Evolutionary conservation across 495 filamentous ascomycete genomes (phyloP), one percentile per base, ranked within the genome.

Genomic region (Hypoxylon crocopeplum): DNA sequence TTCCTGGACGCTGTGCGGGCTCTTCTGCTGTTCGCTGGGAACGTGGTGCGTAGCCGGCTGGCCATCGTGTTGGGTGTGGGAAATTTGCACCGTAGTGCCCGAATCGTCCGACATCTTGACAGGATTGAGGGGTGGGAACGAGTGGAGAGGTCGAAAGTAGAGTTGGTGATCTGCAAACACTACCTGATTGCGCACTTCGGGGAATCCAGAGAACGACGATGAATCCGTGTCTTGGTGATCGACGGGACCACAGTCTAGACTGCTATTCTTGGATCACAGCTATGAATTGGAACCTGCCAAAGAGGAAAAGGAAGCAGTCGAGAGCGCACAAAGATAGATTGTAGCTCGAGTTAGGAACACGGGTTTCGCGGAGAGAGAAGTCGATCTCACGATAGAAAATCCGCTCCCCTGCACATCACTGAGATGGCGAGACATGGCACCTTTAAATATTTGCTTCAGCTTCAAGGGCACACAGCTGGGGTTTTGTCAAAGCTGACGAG

Each of bases 51-150:
- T 37, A 17, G 39, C 32, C 5, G 25, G 38, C 13, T 59, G 56
- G 17, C 50, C 61, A 30, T 54, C 19, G 17, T 42, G 47, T 3
- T 56, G 51, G 37, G 41, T 15, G 30, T 54, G 34, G 39, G 41
- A 32, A 21, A 19, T 22, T 16, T 10, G 39, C 22, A 11, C 37
- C 37, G 30, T 55, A 27, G 45, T 25, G 40, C 62, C 65, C 12
- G 50, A 54, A 55, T 72, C 70, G 7, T 69, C 70, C n/a, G 51
- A 59, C 70, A 72, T 72, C 53, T 38, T 53, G 41, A 54, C 49
- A 24, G 7, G 34, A 27, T 55, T 13, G 12, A 48, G 34, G 20
- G 20, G 36, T 54, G 48, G 32, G 34, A 58, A 44, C 38, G 38
- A 11, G 54, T 54, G 55, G 55, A 46, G 55, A 56, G 41, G 40